Conservation (phyloP, 208 protist genomes). For the Trypanosoma cruzi region DNA sequence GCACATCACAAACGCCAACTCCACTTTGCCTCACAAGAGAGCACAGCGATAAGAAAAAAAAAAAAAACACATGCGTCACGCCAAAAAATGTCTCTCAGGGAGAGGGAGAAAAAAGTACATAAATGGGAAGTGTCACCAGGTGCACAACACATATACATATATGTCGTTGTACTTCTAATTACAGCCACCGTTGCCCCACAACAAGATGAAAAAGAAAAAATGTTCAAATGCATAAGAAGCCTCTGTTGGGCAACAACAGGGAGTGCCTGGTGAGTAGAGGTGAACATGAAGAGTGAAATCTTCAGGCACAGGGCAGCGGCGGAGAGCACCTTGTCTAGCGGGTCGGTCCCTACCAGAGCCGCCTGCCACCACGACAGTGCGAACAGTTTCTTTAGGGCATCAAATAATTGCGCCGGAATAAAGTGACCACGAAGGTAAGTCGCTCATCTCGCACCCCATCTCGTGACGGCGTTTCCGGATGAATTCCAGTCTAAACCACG, state of each 20-base stretch:
- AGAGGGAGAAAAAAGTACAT: not conserved
- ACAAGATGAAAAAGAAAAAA: not conserved
- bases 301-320: not conserved
- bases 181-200: not conserved
- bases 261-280: too few relatives aligned
- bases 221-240: not conserved
- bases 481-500: constrained; percentile 23
- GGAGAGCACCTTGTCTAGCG: not conserved
- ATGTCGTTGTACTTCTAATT: too few relatives aligned
- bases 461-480: constrained; percentile 9
- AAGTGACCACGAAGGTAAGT: constrained; percentile 14
- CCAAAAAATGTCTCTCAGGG: not conserved
- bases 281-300: not conserved
- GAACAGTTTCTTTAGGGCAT: not conserved
- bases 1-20: not conserved
- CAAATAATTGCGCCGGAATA: constrained; percentile 14
- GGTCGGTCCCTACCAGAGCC: not conserved
- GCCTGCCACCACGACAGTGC: not conserved
- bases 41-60: not conserved
- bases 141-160: too few relatives aligned
- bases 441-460: constrained; percentile 8
- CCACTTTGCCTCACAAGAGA: not conserved
- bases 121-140: not conserved
- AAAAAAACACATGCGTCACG: not conserved
- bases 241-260: too few relatives aligned